Evolutionary conservation across 345 rosid species (phyloP), one percentile per base, ranked within the genome.

Genomic region (Populus pruinosa): DNA sequence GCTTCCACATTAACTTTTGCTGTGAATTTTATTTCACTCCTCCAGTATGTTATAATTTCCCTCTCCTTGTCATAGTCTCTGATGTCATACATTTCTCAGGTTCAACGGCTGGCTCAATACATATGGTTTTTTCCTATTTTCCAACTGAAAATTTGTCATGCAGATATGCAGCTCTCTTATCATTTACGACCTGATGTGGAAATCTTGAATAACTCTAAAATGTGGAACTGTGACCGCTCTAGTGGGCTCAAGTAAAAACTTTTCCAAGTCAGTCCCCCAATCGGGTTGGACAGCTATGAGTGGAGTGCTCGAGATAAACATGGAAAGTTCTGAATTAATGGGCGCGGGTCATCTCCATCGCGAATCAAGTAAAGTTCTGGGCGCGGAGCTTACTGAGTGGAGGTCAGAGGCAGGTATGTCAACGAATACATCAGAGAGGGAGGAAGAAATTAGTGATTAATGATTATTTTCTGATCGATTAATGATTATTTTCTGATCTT

Each of bases 51-150:
- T 59, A 50, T 53, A 61, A 44, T 78, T 62, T 29, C 75, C 72
- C 33, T 33, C 53, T 67, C 72, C 43, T 70, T 31, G 74, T 25
- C 39, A 44, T 77, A 73, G 76, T 70, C 53, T 72, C 76, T 80
- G 38, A 76, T 49, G 36, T 62, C 29, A 65, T 74, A 70, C 33
- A 49, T 53, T 12, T 81, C 36, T 71, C 85, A 95, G 98, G 99
- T 95, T 77, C 99, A 95, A 93, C 97, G 99, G 55, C 86, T 95
- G 72, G 98, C 36, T 95, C 71, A 92, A 95, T 88, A 91, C 98
- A 31, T 87, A 91, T 77, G 99, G 99, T 17, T 53, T 2, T 20
- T 61, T 76, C 11, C 61, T 27, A 62, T 74, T 61, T 62, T 44
- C 39, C 25, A 29, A 67, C 65, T 62, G 44, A 63, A 75, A 20